These are phyloP conservation scores for Erodium trifolium DNA, from an alignment of 441 rosid genomes.

Conservation along the genomic window DNA sequence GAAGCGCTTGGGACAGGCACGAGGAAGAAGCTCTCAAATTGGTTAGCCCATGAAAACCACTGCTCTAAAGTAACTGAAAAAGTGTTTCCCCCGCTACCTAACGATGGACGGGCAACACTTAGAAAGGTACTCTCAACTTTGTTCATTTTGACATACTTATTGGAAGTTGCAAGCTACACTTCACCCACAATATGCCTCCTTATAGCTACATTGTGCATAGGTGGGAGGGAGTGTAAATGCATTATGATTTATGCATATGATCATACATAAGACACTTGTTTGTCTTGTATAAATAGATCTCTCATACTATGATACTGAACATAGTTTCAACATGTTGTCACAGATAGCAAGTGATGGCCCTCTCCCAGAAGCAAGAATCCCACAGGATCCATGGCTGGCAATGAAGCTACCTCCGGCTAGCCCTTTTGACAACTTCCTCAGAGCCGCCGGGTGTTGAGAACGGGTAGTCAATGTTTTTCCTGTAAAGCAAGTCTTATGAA, in stretches of 20 bases:
- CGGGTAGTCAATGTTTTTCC: conserved; percentile 7
- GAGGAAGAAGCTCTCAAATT: conserved; percentile 76
- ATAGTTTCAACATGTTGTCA: not conserved
- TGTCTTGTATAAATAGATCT: not conserved
- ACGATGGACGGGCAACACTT: conserved; percentile 23
- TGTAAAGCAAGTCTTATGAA: conserved; percentile 21
- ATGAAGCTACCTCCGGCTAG: conserved; percentile 93
- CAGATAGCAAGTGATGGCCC: conserved; percentile 23
- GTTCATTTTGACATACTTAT: not conserved
- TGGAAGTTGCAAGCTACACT: not conserved
- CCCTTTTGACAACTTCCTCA: conserved; percentile 90
- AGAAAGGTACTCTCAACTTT: conserved; percentile 31
- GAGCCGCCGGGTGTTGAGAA: conserved; percentile 67
- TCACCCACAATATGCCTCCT: not conserved
- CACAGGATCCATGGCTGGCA: conserved; percentile 39
- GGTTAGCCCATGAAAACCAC: conserved; percentile 69
- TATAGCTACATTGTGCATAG: not conserved
- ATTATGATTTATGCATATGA: not conserved
- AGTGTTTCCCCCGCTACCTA: conserved; percentile 21
- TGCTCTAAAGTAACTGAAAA: conserved; percentile 26
- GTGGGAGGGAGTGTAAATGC: not conserved
- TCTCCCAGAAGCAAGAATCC: conserved; percentile 21
- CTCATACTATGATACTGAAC: not conserved
- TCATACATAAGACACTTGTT: not conserved
- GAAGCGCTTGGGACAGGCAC: conserved; percentile 79